Base-by-base conservation (phyloP, 2,329 filamentous ascomycete genomes). In the Teratosphaeria viscida region DNA sequence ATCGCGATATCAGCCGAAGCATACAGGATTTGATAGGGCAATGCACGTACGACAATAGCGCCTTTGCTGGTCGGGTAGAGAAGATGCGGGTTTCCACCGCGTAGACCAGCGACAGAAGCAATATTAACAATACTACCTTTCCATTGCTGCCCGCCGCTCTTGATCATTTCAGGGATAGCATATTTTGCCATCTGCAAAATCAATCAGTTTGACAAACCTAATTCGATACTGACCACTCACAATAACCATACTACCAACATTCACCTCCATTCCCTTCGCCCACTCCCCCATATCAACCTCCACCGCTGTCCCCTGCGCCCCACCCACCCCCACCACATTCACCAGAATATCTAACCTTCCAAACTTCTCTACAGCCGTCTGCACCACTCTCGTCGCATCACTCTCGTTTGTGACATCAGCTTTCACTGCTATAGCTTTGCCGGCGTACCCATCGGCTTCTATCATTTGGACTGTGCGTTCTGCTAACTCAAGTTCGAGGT, bases 241-340 rank as follows among this genome's bases (percentile, higher is more conserved):
- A 82, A 87, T 86, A 58, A 87, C 80, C 84, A 87, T 87, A 64
- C 81, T 84, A 4, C 78, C 79, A 3, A 88, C 82, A 65, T 88
- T 88, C 54, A 86, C 73, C 53, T 84, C 77, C 58, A 88, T 76
- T 0, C 79, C 78, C 56, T 76, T 76, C 0, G 79, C 75, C 82
- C 83, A 88, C 11, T 77, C 74, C 0, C 70, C 77, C 75, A 85
- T 80, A 65, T 87, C 82, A 0, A 86, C 80, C 0, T 84, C 80
- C 1, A 82, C 75, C 0, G 84, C 84, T 1, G 81, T 85, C 0
- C 85, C 85, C 1, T 72, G 59, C 0, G 83, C 79, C 0, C 85
- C 85, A 3, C 77, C 76, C 23, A 87, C 74, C 0, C 85, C 86
- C 1, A 88, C 85, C 59, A 83, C 84, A 66, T 87, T 87, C 39